Conservation (phyloP, 768 basidiomycete genomes). For the Kwoniella pini region DNA sequence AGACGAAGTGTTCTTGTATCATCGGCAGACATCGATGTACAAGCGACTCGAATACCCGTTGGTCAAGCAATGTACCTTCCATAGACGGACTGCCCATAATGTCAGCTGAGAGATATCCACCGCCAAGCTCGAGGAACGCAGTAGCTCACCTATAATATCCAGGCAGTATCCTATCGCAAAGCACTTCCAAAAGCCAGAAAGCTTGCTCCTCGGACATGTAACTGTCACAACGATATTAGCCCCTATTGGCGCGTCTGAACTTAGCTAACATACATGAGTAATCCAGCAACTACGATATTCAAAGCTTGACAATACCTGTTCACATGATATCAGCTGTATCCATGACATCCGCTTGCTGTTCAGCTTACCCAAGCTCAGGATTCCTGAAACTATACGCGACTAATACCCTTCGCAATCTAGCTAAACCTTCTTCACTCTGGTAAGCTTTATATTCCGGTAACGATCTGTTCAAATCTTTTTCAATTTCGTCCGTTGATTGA, state of each 20-base stretch:
- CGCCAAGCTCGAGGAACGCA: background rate
- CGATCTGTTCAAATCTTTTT: constrained; percentile 95
- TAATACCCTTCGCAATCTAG: constrained; percentile 78
- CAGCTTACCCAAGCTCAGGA: constrained; percentile 58
- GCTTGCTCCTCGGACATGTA: constrained; percentile 99
- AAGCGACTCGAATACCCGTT: constrained; percentile 93
- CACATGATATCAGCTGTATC: background rate
- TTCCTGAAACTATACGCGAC: constrained; percentile 96
- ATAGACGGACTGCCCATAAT: constrained; percentile 75
- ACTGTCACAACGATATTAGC: constrained; percentile 56
- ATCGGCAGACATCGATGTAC: constrained; percentile 86
- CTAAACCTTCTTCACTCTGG: constrained; percentile 84
- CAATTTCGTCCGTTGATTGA: constrained; percentile 95
- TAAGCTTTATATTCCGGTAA: constrained; percentile 96
- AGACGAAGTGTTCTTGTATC: constrained; percentile 87
- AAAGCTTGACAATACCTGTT: constrained; percentile 97
- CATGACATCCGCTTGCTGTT: background rate
- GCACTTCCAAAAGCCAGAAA: constrained; percentile 92
- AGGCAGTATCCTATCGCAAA: constrained; percentile 90
- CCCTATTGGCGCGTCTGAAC: background rate
- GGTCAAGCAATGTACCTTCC: constrained; percentile 98
- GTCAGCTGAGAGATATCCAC: constrained; percentile 1
- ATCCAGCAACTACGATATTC: constrained; percentile 85
- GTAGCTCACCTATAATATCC: constrained; percentile 87
- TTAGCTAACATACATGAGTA: constrained; percentile 51